Percentiles rank a stretch among this genome's conserved stretches.
These are phyloP conservation scores for Primulina tabacum DNA, from an alignment of 257 asterid genomes.

Conservation along the genomic window DNA sequence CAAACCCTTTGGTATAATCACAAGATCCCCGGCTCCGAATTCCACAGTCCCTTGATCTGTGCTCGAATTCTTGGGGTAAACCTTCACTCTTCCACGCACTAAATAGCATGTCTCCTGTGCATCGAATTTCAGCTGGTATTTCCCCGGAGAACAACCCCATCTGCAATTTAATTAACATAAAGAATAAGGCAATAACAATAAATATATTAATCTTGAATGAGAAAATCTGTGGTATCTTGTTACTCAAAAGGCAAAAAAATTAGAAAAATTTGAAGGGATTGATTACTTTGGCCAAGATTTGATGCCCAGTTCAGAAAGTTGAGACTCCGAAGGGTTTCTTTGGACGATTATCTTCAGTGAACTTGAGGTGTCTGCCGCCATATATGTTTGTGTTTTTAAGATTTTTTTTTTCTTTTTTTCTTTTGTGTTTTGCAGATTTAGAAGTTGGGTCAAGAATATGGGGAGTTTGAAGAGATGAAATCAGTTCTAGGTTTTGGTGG, in stretches of 20 bases:
- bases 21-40: conserved; percentile 89
- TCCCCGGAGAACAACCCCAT: conserved; percentile 93
- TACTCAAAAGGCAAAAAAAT: neutral
- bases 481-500: neutral
- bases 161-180: conserved; percentile 24
- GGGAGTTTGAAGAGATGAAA: neutral
- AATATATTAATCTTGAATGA: too few relatives aligned
- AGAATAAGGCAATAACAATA: neutral
- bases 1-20: conserved; percentile 71
- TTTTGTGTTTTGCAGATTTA: neutral
- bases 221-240: too few relatives aligned
- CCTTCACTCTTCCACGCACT: conserved; percentile 71
- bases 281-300: conserved; percentile 91
- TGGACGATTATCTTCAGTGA: conserved; percentile 64
- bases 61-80: conserved; percentile 48
- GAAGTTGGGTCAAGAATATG: neutral
- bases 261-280: conserved; percentile 20
- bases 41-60: conserved; percentile 49
- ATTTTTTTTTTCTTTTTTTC: neutral
- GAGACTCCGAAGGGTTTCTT: conserved; percentile 61
- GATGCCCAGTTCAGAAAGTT: conserved; percentile 68
- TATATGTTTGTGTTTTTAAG: neutral
- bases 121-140: conserved; percentile 71
- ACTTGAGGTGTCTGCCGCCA: conserved; percentile 42
- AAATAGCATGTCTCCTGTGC: conserved; percentile 78